Percentiles rank a stretch among this genome's conserved stretches.
phyloP scores from a whole-genome alignment of 768 basidiomycete species.

The Tulasnella calospora region DNA sequence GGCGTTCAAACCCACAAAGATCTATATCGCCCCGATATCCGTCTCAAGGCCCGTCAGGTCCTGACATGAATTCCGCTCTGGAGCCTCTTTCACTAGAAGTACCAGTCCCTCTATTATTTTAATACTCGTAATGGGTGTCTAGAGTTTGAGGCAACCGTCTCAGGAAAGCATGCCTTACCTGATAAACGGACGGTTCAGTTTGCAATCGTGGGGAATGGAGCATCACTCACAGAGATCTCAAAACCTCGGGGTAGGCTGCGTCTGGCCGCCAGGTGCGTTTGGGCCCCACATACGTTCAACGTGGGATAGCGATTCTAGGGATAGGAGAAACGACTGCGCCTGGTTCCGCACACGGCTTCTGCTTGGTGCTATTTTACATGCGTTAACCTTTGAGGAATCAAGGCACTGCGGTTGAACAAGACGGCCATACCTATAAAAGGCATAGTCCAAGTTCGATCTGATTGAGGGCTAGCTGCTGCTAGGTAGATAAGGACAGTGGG shows the following conservation, averaged over 20 bases:
- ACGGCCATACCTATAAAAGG: neutral
- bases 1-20: too few relatives aligned
- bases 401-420: neutral
- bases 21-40: too few relatives aligned
- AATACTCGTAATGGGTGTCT: neutral
- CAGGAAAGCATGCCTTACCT: neutral
- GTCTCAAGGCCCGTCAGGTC: too few relatives aligned
- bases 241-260: neutral
- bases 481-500: neutral
- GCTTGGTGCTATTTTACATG: neutral
- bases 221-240: neutral
- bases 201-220: neutral
- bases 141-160: neutral
- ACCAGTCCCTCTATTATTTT: neutral
- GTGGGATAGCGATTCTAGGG: neutral
- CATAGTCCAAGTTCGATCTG: neutral
- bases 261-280: neutral
- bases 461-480: neutral
- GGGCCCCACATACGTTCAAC: neutral
- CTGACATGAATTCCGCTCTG: too few relatives aligned
- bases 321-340: neutral
- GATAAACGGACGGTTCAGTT: neutral
- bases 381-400: neutral
- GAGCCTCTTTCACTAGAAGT: too few relatives aligned
- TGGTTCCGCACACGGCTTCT: neutral